These are phyloP conservation scores for Gracilaria vermiculophylla DNA, from an alignment of 23 red algal genomes.

Conservation along the genomic window DNA sequence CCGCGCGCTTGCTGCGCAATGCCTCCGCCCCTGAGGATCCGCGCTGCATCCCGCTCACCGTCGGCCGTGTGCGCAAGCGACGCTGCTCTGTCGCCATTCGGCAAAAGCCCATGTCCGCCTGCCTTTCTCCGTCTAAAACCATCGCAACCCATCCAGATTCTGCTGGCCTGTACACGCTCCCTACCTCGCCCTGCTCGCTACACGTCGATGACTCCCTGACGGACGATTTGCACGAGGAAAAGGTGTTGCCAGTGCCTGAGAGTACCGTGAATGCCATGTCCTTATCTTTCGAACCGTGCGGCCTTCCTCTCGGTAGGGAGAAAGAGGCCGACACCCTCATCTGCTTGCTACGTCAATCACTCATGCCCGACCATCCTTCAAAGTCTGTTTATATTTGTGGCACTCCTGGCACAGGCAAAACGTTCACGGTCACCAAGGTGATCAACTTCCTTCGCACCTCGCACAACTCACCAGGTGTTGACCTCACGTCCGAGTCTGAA, in stretches of 20 bases:
- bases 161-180: not conserved
- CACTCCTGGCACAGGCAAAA: slow-evolving; percentile 81
- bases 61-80: not conserved
- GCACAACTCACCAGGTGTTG: not conserved
- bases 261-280: not conserved
- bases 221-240: not conserved
- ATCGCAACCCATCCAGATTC: not conserved
- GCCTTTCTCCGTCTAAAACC: not conserved
- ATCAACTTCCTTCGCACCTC: not conserved
- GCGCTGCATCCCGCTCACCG: not conserved
- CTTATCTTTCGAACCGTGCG: not conserved
- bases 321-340: not conserved
- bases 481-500: not conserved
- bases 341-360: not conserved
- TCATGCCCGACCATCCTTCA: not conserved
- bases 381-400: slow-evolving; percentile 70
- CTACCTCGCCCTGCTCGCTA: not conserved
- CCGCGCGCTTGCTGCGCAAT: not conserved
- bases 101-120: not conserved
- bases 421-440: slow-evolving; percentile 45
- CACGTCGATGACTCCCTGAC: not conserved
- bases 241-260: not conserved
- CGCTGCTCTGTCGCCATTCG: not conserved
- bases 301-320: not conserved
- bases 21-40: not conserved